Percentiles rank a stretch among this genome's conserved stretches.
Conservation (phyloP, 2,329 filamentous ascomycete genomes). For the Alternaria metachromatica region DNA sequence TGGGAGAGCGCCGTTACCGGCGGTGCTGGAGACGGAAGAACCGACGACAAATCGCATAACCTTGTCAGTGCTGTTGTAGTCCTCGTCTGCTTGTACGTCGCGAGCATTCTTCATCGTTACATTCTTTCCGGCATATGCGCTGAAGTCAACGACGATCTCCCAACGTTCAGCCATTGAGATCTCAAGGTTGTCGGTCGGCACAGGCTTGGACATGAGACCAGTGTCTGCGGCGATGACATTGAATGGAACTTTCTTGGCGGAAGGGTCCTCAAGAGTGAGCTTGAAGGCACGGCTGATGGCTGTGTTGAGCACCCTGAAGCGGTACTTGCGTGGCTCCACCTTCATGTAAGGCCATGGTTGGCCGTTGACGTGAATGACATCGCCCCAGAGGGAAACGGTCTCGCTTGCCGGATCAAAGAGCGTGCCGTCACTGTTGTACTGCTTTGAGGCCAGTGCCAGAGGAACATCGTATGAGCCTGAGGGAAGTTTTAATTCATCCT, state of each 20-base stretch:
- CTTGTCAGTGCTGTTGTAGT: constrained; percentile 58
- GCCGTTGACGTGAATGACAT: constrained; percentile 66
- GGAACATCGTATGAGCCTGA: constrained; percentile 63
- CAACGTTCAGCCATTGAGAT: constrained; percentile 65
- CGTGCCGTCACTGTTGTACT: constrained; percentile 61
- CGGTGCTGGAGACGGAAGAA: constrained; percentile 26
- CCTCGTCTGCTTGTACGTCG: constrained; percentile 56
- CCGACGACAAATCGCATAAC: constrained; percentile 57
- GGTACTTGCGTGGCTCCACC: constrained; percentile 68
- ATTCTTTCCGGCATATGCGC: constrained; percentile 58
- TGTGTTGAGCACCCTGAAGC: constrained; percentile 61
- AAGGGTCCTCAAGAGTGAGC: constrained; percentile 55
- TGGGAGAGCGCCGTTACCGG: constrained; percentile 39
- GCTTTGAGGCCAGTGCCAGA: constrained; percentile 60
- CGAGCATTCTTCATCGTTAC: constrained; percentile 56
- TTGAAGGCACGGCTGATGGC: constrained; percentile 53
- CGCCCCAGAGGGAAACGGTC: constrained; percentile 59
- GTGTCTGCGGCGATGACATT: constrained; percentile 63
- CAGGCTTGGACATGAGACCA: constrained; percentile 51
- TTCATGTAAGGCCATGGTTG: constrained; percentile 65
- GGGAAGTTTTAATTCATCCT: constrained; percentile 60
- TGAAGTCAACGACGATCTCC: constrained; percentile 66
- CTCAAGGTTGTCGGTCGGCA: constrained; percentile 52
- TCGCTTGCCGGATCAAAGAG: constrained; percentile 58
- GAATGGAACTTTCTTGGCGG: constrained; percentile 55